Evolutionary conservation across 352 stramenopile species (phyloP), one percentile per base, ranked within the genome.

Genomic region (Globisporangium recalcitrans): DNA sequence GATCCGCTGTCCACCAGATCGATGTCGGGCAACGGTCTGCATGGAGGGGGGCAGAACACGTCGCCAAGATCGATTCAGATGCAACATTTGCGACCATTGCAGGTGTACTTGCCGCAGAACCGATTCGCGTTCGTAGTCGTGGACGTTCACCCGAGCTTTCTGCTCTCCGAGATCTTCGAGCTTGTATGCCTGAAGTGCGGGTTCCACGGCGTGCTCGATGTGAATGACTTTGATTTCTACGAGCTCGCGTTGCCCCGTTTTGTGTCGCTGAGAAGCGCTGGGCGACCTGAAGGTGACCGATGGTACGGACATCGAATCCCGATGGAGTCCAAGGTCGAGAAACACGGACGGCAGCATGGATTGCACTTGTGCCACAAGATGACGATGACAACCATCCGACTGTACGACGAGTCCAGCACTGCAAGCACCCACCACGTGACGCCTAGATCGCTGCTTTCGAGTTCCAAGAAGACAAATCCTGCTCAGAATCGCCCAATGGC

Each of bases 321-420:
- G 2, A 93, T 93, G 78, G 72, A 74, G 19, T 67, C 66, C 31
- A 78, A 55, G 9, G 63, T 94, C 31, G 80, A 88, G 26, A 82
- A 79, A 47, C 69, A 73, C 62, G 87, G 87, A 3, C 80, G 80
- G 24, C 70, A 77, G 38, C 65, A 90, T 63, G 85, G 87, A 6
- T 65, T 96, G n/a, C 85, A 96, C 58, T 65, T 96, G 51, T 93
- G 87, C 40, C 87, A 96, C 61, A 90, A 84, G 51, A 86, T 91
- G 62, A 77, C 75, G n/a, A 92, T 93, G 78, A 93, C 82, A 31
- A 94, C 87, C 1, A 91, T 96, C 61, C 85, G 87, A 32, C 73
- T 96, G 22, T 94, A 96, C 56, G 87, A 96, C 38, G 87, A 96
- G 69, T 77, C 65, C 1, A 96, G 87, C 58, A 96, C 87, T 21